These are phyloP conservation scores for Penicillium oxalicum DNA, from an alignment of 2,329 filamentous ascomycete genomes.

Conservation along the genomic window DNA sequence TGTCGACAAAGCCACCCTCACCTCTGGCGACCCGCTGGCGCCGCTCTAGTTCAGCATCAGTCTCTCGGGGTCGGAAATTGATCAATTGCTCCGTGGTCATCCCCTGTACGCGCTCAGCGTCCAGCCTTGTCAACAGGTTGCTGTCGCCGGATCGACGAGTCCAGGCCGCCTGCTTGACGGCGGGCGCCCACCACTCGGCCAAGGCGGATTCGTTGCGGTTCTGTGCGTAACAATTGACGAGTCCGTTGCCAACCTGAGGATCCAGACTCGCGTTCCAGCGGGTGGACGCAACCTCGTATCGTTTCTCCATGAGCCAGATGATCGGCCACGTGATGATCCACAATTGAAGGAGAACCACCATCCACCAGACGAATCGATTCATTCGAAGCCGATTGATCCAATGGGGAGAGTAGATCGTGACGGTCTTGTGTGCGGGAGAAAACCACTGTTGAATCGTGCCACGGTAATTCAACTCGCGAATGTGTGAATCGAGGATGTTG, in stretches of 20 bases:
- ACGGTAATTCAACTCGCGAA: constrained; percentile 35
- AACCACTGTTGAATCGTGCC: constrained; percentile 26
- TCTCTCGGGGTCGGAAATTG: constrained; percentile 7
- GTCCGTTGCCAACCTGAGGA: constrained; percentile 3
- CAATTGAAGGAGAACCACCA: constrained; percentile 32
- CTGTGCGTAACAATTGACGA: constrained; percentile 20
- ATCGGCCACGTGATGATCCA: constrained; percentile 39
- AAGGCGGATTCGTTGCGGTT: constrained; percentile 24
- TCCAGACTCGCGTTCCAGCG: constrained; percentile 27
- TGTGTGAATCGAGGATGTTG: constrained; percentile 29
- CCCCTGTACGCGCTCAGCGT: constrained; percentile 19
- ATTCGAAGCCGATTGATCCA: constrained; percentile 35
- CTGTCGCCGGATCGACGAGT: constrained; percentile 17
- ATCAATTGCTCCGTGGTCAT: constrained; percentile 14
- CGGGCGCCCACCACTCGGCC: constrained; percentile 29
- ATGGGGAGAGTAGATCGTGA: constrained; percentile 36
- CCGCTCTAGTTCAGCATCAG: constrained; percentile 18
- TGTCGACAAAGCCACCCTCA: constrained; percentile 22
- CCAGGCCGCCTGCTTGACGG: constrained; percentile 34
- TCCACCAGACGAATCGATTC: constrained; percentile 31
- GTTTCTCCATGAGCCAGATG: constrained; percentile 33
- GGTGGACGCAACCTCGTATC: constrained; percentile 30
- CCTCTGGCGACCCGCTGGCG: constrained; percentile 19
- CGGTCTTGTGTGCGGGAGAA: constrained; percentile 19
- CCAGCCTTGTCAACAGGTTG: constrained; percentile 14